A percentile compares a stretch with the other conserved stretches of the same genome.
Evolutionary conservation across 495 filamentous ascomycete species (phyloP).

Genomic region (Penicillium daleae): DNA sequence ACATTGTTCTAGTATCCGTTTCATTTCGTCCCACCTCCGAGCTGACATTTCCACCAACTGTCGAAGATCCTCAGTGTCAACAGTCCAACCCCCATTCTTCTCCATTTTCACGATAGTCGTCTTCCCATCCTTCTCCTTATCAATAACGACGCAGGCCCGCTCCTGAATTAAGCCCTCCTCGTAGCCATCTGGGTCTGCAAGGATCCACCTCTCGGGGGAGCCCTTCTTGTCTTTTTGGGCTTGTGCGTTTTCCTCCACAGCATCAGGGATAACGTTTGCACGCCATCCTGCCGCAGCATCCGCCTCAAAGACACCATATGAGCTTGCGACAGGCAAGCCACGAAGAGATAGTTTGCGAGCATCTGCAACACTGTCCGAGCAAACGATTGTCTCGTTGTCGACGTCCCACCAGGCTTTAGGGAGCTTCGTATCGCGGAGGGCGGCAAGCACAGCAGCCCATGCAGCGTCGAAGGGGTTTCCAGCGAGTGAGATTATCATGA

Average conservation of each 20-base stretch:
- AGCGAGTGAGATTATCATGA: slow-evolving; percentile 87
- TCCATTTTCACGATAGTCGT: slow-evolving; percentile 69
- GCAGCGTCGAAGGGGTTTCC: slow-evolving; percentile 89
- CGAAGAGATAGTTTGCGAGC: slow-evolving; percentile 56
- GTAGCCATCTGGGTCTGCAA: slow-evolving; percentile 86
- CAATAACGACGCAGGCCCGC: slow-evolving; percentile 71
- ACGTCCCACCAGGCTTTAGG: slow-evolving; percentile 84
- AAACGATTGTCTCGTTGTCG: slow-evolving; percentile 77
- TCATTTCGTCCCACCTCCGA: slow-evolving; percentile 60
- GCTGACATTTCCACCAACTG: slow-evolving; percentile 55
- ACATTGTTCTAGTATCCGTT: slow-evolving; percentile 46
- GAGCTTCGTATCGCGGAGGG: slow-evolving; percentile 77
- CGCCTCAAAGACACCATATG: slow-evolving; percentile 73
- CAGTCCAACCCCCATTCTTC: slow-evolving; percentile 76
- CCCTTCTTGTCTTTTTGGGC: slow-evolving; percentile 40
- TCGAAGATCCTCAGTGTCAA: slow-evolving; percentile 59
- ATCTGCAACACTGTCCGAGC: slow-evolving; percentile 59
- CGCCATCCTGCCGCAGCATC: slow-evolving; percentile 54
- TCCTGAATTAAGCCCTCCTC: slow-evolving; percentile 85
- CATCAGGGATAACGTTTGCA: slow-evolving; percentile 44
- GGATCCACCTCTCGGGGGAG: slow-evolving; percentile 66
- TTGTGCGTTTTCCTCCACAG: slow-evolving; percentile 44
- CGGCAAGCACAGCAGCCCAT: slow-evolving; percentile 82
- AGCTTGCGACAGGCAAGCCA: slow-evolving; percentile 69
- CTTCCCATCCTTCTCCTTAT: slow-evolving; percentile 57